Evolutionary conservation across 768 basidiomycete species (phyloP).

Genomic region (Tricholoma saponaceum): DNA sequence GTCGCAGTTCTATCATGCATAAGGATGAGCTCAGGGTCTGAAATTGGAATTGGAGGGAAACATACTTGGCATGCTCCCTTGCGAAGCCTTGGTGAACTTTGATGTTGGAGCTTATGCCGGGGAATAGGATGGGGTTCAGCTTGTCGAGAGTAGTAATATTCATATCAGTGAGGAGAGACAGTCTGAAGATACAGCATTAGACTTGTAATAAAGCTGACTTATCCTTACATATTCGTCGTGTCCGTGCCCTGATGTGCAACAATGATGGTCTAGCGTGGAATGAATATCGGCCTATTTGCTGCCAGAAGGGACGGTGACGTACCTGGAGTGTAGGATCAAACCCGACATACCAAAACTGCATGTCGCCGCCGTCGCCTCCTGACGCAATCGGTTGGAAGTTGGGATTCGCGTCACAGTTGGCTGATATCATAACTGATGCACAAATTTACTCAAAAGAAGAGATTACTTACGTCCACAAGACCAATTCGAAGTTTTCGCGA

Average conservation of each 20-base stretch:
- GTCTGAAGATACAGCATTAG: constrained; percentile 7
- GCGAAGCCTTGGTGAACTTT: constrained; percentile 49
- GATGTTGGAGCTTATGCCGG: constrained; percentile 38
- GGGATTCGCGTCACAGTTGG: constrained; percentile 44
- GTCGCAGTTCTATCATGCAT: constrained; percentile 29
- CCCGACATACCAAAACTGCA: constrained; percentile 40
- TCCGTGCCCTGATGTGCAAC: constrained; percentile 18
- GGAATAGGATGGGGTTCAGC: constrained; percentile 42
- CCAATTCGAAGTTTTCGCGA: constrained; percentile 42
- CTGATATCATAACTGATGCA: constrained; percentile 15
- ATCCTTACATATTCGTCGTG: constrained; percentile 23
- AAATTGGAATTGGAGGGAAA: constrained; percentile 18
- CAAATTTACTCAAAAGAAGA: neutral
- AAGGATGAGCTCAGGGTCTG: constrained; percentile 29
- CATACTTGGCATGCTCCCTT: constrained; percentile 40
- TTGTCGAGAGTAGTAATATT: constrained; percentile 30
- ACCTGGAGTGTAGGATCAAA: constrained; percentile 19
- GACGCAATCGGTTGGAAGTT: constrained; percentile 39
- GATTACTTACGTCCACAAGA: constrained; percentile 40
- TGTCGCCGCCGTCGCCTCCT: constrained; percentile 41
- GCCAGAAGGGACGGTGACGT: neutral
- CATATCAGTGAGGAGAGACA: constrained; percentile 36
- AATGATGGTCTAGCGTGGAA: constrained; percentile 10
- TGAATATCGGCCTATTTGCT: neutral
- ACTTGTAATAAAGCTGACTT: neutral